A percentile compares a stretch with the other conserved stretches of the same genome.
Evolutionary conservation across 2,329 filamentous ascomycete genomes (phyloP).

Genomic region (Pestalotiopsis sp.): DNA sequence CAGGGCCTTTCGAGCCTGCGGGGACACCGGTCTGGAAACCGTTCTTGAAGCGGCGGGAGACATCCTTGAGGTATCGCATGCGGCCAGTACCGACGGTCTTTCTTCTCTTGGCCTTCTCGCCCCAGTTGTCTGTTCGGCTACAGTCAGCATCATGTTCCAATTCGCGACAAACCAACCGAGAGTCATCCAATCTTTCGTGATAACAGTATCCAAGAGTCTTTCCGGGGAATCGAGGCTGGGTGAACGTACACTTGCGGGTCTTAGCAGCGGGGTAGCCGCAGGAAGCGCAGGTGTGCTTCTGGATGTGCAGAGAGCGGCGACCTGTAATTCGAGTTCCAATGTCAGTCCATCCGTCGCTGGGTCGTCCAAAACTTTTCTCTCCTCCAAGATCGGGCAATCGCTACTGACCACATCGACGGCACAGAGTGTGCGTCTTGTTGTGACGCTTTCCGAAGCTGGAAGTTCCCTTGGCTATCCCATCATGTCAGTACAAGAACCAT

Average conservation of each 20-base stretch:
- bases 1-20: constrained; percentile 72
- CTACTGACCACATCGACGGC: constrained; percentile 94
- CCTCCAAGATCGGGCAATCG: constrained; percentile 17
- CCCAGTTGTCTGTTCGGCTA: constrained; percentile 84
- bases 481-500: constrained; percentile 25
- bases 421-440: constrained; percentile 98
- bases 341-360: constrained; percentile 25
- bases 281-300: constrained; percentile 95
- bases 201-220: not conserved
- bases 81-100: constrained; percentile 98
- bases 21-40: constrained; percentile 91
- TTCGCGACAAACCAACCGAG: constrained; percentile 9
- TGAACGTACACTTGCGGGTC: constrained; percentile 93
- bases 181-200: constrained; percentile 10
- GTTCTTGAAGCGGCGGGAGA: constrained; percentile 95
- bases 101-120: constrained; percentile 99
- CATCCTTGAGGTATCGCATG: constrained; percentile 91
- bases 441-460: constrained; percentile 63
- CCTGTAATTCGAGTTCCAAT: constrained; percentile 52
- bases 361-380: constrained; percentile 1
- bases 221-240: constrained; percentile 1
- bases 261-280: constrained; percentile 98
- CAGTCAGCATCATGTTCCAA: constrained; percentile 21
- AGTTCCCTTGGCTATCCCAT: constrained; percentile 38
- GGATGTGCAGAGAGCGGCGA: constrained; percentile 96